A percentile compares a stretch with the other conserved stretches of the same genome.
These are phyloP conservation scores for Linnemannia exigua DNA, from an alignment of 192 early-diverging fungal genomes.

Conservation along the genomic window DNA sequence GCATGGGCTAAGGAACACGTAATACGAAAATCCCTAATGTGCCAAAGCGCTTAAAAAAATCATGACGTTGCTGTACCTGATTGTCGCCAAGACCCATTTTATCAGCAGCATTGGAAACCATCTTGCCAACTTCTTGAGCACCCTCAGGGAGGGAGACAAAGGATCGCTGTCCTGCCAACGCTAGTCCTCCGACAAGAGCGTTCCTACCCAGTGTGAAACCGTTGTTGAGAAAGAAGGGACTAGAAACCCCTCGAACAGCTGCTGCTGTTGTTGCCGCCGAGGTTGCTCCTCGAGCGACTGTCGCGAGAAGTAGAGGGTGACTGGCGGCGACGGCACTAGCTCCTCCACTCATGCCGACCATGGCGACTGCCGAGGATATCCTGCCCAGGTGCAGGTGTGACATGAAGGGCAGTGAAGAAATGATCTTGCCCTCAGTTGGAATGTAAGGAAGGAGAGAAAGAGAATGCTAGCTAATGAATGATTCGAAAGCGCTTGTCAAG, in stretches of 20 bases:
- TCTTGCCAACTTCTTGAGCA: constrained; percentile 39
- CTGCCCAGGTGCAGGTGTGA: constrained; percentile 41
- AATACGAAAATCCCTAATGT: neutral
- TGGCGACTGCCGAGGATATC: constrained; percentile 22
- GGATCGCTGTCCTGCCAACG: constrained; percentile 21
- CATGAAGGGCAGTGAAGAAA: constrained; percentile 4
- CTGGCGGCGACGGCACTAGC: neutral
- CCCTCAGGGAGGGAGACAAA: constrained; percentile 37
- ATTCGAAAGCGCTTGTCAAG: neutral
- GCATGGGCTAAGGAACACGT: neutral
- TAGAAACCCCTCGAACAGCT: neutral
- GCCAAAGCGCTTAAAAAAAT: neutral
- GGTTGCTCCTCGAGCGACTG: neutral
- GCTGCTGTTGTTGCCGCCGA: neutral
- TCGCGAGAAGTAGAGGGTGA: constrained; percentile 19
- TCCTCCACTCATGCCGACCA: constrained; percentile 29
- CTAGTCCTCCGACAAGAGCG: constrained; percentile 35
- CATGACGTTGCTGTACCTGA: constrained; percentile 18
- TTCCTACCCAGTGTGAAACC: constrained; percentile 9
- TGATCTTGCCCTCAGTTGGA: neutral
- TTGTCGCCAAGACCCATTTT: constrained; percentile 54
- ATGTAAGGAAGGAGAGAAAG: neutral
- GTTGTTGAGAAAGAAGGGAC: neutral
- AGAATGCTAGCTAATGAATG: neutral
- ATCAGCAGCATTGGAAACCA: constrained; percentile 46